Percentiles rank a stretch among this genome's conserved stretches.
Conservation (phyloP, 2,329 filamentous ascomycete species). For the Ceratocystiopsis sp. region DNA sequence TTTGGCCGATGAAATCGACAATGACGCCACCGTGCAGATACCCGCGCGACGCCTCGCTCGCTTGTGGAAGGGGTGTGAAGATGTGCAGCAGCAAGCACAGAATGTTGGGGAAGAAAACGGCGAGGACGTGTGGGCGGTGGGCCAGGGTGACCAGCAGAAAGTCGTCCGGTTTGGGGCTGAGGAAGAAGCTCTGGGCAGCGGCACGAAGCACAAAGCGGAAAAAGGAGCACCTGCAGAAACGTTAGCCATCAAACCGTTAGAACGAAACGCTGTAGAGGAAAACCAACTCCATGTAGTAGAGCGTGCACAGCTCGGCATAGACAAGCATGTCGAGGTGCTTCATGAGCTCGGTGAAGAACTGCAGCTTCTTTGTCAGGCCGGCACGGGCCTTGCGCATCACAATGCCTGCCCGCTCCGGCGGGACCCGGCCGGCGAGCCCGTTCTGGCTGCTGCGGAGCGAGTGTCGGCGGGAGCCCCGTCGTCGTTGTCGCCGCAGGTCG, state of each 20-base stretch:
- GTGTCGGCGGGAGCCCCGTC: too few species aligned
- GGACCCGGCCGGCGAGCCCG: too few species aligned
- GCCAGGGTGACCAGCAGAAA: constrained; percentile 39
- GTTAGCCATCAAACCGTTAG: neutral
- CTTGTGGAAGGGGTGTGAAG: constrained; percentile 34
- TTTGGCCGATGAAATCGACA: constrained; percentile 52
- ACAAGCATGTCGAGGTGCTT: constrained; percentile 44
- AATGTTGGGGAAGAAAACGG: constrained; percentile 39
- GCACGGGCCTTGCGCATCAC: constrained; percentile 13
- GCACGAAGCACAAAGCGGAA: constrained; percentile 43
- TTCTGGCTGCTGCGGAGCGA: too few species aligned
- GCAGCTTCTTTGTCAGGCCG: constrained; percentile 35
- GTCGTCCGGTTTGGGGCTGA: constrained; percentile 43
- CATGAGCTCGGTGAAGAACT: constrained; percentile 43
- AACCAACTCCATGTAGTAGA: constrained; percentile 56
- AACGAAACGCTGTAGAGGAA: constrained; percentile 1
- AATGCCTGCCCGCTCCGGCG: neutral
- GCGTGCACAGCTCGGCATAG: constrained; percentile 44
- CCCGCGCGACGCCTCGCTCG: constrained; percentile 43
- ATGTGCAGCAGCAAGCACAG: constrained; percentile 45
- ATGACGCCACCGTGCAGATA: constrained; percentile 52
- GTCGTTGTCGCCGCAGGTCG: too few species aligned
- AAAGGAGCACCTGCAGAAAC: constrained; percentile 39
- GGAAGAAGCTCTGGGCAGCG: constrained; percentile 42
- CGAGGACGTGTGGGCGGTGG: constrained; percentile 36